A percentile compares a stretch with the other conserved stretches of the same genome.
These are phyloP conservation scores for Tinospora cordifolia DNA, from an alignment of 164 flowering plant genomes.

Conservation along the genomic window DNA sequence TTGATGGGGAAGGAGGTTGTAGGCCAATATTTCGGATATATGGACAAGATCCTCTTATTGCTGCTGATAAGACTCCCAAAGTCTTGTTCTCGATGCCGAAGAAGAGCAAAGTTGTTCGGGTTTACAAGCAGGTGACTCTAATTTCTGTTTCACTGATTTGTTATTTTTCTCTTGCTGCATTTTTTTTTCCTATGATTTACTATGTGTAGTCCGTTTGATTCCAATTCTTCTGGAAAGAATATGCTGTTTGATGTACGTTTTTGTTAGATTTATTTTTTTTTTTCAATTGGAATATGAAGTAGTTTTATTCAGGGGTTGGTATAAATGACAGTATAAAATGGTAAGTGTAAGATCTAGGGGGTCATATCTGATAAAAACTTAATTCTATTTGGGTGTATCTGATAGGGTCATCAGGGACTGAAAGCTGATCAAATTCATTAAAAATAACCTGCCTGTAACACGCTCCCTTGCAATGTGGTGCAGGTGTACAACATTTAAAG, in stretches of 20 bases:
- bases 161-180: background rate
- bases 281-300: too few relatives aligned
- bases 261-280: background rate
- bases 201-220: background rate
- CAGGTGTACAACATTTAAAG: too few relatives aligned
- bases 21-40: constrained; percentile 76
- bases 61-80: constrained; percentile 48
- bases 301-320: too few relatives aligned
- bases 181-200: background rate
- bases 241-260: background rate
- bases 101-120: constrained; percentile 50
- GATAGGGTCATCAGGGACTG: too few relatives aligned
- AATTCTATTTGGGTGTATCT: too few relatives aligned
- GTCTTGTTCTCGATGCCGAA: constrained; percentile 58
- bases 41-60: constrained; percentile 74
- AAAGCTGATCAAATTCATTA: too few relatives aligned
- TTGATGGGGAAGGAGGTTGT: constrained; percentile 70
- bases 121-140: constrained; percentile 61
- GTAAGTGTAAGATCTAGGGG: too few relatives aligned
- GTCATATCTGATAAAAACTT: too few relatives aligned
- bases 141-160: background rate
- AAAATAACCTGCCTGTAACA: too few relatives aligned
- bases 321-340: too few relatives aligned
- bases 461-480: too few relatives aligned
- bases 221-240: background rate